These are phyloP conservation scores for Aspergillus sp. DNA, from an alignment of 2,329 filamentous ascomycete species.

Conservation along the genomic window DNA sequence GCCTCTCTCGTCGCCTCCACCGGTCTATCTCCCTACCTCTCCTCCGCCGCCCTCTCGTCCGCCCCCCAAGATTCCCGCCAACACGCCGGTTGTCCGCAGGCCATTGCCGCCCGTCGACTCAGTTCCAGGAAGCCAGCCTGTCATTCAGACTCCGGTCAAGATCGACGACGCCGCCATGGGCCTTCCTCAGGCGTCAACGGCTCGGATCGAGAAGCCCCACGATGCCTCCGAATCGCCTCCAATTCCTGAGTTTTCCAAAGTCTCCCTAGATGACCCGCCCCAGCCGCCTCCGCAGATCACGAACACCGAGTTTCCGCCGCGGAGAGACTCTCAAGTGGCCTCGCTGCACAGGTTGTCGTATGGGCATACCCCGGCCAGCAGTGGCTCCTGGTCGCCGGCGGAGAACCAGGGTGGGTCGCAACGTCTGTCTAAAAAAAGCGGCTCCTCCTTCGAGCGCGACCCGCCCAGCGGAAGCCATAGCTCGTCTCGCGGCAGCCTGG, in stretches of 20 bases:
- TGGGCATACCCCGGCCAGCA: conserved; percentile 25
- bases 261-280: conserved; percentile 18
- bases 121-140: conserved; percentile 12
- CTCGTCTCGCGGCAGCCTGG: conserved; percentile 29
- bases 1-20: conserved; percentile 33
- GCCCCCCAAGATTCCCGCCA: conserved; percentile 12
- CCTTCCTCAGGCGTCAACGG: conserved; percentile 19
- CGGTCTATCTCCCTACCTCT: conserved; percentile 34
- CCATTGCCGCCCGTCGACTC: conserved; percentile 11
- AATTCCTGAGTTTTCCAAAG: conserved; percentile 15
- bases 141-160: conserved; percentile 26
- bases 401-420: conserved; percentile 18
- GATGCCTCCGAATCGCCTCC: conserved; percentile 15
- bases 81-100: conserved; percentile 18
- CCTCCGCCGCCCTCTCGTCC: conserved; percentile 20
- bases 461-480: conserved; percentile 15
- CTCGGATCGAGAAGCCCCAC: conserved; percentile 17
- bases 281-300: conserved; percentile 10
- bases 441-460: conserved; percentile 18
- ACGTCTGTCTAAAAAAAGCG: conserved; percentile 11
- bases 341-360: conserved; percentile 11
- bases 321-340: conserved; percentile 15
- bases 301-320: conserved; percentile 14
- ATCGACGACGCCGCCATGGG: conserved; percentile 20
- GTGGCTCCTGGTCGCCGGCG: conserved; percentile 27